Conservation (phyloP, 306 rosid genomes). For the Gillenia trifoliata region DNA sequence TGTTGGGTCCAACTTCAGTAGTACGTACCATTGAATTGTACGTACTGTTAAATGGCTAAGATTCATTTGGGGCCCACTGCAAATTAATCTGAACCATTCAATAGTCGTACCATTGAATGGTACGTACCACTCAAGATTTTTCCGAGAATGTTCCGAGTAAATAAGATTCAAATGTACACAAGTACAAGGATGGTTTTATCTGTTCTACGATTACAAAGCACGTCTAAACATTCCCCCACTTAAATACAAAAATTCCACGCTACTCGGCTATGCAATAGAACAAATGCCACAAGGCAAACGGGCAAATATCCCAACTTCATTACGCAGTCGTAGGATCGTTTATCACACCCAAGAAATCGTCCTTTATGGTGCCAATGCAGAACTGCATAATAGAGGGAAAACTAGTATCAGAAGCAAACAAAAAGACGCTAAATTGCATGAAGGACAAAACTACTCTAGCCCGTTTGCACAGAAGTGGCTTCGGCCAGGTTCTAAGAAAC, state of each 20-base stretch:
- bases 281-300: background rate
- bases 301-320: background rate
- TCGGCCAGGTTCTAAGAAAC: background rate
- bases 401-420: background rate
- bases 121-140: too few species aligned
- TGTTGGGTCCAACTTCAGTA: too few species aligned
- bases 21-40: too few species aligned
- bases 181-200: background rate
- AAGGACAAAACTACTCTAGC: background rate
- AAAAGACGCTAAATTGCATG: background rate
- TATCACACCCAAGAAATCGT: slow-evolving; percentile 97
- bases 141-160: background rate
- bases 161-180: background rate
- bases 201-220: background rate
- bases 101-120: too few species aligned
- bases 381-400: slow-evolving; percentile 45
- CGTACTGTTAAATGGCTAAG: too few species aligned
- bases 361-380: slow-evolving; percentile 95
- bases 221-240: background rate
- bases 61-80: too few species aligned
- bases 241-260: background rate
- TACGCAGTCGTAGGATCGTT: slow-evolving; percentile 70
- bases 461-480: background rate
- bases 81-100: too few species aligned
- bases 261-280: background rate